Conservation (phyloP, 1,284 basidiomycete genomes). For the Leccinum subrobustum region DNA sequence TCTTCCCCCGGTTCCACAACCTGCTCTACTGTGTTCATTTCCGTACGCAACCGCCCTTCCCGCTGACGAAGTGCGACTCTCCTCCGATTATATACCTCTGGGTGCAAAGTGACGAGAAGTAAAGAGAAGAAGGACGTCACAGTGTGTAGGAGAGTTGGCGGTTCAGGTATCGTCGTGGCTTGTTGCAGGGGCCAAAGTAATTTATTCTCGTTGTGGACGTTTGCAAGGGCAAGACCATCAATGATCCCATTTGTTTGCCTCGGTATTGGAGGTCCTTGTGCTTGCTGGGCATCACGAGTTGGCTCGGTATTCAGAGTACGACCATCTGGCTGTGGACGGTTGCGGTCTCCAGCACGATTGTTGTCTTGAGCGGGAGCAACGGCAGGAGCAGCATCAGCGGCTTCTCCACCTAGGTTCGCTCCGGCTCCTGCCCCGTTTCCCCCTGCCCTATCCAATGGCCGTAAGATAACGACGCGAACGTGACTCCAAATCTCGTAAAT, state of each 20-base stretch:
- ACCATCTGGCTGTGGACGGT: slow-evolving; percentile 14
- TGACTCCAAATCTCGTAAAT: slow-evolving; percentile 76
- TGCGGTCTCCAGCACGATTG: slow-evolving; percentile 14
- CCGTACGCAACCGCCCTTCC: slow-evolving; percentile 67
- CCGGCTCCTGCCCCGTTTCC: slow-evolving; percentile 19
- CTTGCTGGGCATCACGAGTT: slow-evolving; percentile 21
- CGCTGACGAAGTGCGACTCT: slow-evolving; percentile 56
- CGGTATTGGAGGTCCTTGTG: slow-evolving; percentile 25
- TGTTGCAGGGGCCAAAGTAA: slow-evolving; percentile 42
- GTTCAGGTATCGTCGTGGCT: slow-evolving; percentile 30
- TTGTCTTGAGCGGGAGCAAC: slow-evolving; percentile 20
- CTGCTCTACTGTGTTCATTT: slow-evolving; percentile 52
- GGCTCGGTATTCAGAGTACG: slow-evolving; percentile 19
- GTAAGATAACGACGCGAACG: slow-evolving; percentile 53
- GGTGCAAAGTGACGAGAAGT: slow-evolving; percentile 63
- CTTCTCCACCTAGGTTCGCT: slow-evolving; percentile 21
- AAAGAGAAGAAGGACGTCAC: slow-evolving; percentile 54
- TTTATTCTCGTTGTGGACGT: slow-evolving; percentile 55
- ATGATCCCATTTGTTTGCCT: slow-evolving; percentile 40
- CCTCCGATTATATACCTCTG: slow-evolving; percentile 74
- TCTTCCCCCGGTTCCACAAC: slow-evolving; percentile 35
- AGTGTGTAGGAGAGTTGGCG: slow-evolving; percentile 51
- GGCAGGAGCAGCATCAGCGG: slow-evolving; percentile 17
- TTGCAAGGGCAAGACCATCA: slow-evolving; percentile 55
- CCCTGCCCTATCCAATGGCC: slow-evolving; percentile 36